Percentiles rank a stretch among this genome's conserved stretches.
Conservation (phyloP, 352 stramenopile genomes). For the Globisporangium viniferum region DNA sequence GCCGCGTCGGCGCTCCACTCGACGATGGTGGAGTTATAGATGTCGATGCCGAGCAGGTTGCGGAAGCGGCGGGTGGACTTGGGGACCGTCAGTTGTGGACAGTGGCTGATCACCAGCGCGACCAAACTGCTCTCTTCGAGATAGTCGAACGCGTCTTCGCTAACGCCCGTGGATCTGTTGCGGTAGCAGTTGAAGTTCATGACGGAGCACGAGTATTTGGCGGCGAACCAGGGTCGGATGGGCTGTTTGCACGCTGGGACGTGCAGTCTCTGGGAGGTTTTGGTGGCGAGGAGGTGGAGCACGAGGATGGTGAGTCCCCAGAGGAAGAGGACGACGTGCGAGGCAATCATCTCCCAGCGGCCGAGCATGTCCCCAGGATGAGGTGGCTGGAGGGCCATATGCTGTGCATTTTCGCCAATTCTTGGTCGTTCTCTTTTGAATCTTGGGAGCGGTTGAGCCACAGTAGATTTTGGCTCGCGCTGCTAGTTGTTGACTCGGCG, state of each 20-base stretch:
- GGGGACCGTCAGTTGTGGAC: slow-evolving; percentile 33
- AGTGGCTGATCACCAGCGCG: slow-evolving; percentile 45
- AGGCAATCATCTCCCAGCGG: slow-evolving; percentile 5
- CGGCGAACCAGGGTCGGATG: slow-evolving; percentile 24
- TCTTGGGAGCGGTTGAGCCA: not conserved
- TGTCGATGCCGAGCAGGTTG: slow-evolving; percentile 46
- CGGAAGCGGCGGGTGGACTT: slow-evolving; percentile 24
- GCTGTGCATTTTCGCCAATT: too few species aligned
- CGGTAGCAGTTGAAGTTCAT: slow-evolving; percentile 38
- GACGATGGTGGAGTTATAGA: slow-evolving; percentile 48
- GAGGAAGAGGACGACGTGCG: slow-evolving; percentile 11
- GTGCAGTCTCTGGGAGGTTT: slow-evolving; percentile 11
- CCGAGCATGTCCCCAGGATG: slow-evolving; percentile 7
- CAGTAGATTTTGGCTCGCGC: not conserved
- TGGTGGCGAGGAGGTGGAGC: slow-evolving; percentile 18
- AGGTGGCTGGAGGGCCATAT: not conserved
- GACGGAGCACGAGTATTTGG: slow-evolving; percentile 31
- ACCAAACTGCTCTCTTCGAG: slow-evolving; percentile 27
- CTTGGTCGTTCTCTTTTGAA: not conserved
- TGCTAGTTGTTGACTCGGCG: not conserved
- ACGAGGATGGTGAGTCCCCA: slow-evolving; percentile 14
- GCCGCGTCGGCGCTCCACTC: slow-evolving; percentile 33
- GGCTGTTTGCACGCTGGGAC: slow-evolving; percentile 20
- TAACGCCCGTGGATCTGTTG: slow-evolving; percentile 14
- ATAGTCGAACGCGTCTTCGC: slow-evolving; percentile 16